Conservation (phyloP, 352 stramenopile species). For the Globisporangium middletonii region DNA sequence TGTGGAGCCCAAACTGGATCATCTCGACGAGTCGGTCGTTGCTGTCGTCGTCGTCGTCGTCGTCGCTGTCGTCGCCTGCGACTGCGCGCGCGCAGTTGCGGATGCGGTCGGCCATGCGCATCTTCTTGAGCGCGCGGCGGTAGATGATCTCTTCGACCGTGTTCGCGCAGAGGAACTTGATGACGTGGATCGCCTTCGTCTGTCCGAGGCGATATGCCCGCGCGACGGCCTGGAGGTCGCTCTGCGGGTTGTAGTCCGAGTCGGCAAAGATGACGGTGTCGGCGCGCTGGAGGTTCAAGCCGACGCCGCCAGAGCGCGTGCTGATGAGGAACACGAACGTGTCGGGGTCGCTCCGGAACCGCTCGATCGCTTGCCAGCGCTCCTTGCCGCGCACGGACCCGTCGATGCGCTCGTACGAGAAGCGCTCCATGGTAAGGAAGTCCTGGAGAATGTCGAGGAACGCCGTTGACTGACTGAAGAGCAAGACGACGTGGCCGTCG, state of each 20-base stretch:
- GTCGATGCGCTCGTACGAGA: slow-evolving; percentile 77
- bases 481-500: slow-evolving; percentile 78
- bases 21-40: slow-evolving; percentile 52
- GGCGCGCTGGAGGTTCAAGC: slow-evolving; percentile 72
- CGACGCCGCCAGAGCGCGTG: slow-evolving; percentile 62
- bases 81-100: slow-evolving; percentile 48
- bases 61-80: slow-evolving; percentile 24
- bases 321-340: slow-evolving; percentile 88
- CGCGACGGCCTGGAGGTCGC: slow-evolving; percentile 61
- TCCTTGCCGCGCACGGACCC: slow-evolving; percentile 72
- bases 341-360: slow-evolving; percentile 74
- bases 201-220: slow-evolving; percentile 68
- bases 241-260: slow-evolving; percentile 78
- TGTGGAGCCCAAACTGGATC: slow-evolving; percentile 72
- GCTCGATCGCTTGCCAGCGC: slow-evolving; percentile 76
- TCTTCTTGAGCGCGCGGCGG: slow-evolving; percentile 57
- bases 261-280: slow-evolving; percentile 80
- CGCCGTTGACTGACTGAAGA: slow-evolving; percentile 72
- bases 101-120: slow-evolving; percentile 70
- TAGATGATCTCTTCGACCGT: slow-evolving; percentile 81
- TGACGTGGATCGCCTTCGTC: slow-evolving; percentile 73
- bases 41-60: slow-evolving; percentile 31
- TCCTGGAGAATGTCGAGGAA: slow-evolving; percentile 83
- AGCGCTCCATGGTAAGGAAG: slow-evolving; percentile 65
- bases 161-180: slow-evolving; percentile 70